phyloP scores from a whole-genome alignment of 768 basidiomycete genomes.

The Pleurotus citrinopileatus region DNA sequence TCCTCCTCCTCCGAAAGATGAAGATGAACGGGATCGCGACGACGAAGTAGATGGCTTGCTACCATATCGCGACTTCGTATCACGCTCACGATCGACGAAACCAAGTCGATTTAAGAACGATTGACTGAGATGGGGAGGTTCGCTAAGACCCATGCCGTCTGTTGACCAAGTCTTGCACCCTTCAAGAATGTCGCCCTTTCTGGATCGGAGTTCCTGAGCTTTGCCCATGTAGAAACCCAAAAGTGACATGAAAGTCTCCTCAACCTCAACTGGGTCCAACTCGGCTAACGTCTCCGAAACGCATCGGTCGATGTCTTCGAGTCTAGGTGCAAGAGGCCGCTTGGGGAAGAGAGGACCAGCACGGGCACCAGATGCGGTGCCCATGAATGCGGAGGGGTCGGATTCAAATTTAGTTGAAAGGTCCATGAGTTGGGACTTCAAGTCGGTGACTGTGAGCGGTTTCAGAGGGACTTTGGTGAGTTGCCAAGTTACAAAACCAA shows the following conservation, averaged over 20 bases:
- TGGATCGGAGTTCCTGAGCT: slow-evolving; percentile 42
- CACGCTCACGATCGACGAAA: slow-evolving; percentile 20
- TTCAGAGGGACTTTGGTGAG: slow-evolving; percentile 71
- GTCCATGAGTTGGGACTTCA: slow-evolving; percentile 40
- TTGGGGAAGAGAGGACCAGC: slow-evolving; percentile 13
- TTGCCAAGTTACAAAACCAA: slow-evolving; percentile 59
- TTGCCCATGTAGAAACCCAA: slow-evolving; percentile 72
- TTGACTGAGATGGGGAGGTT: slow-evolving; percentile 49
- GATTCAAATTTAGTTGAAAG: slow-evolving; percentile 50
- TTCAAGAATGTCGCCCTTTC: slow-evolving; percentile 41
- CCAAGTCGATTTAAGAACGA: slow-evolving; percentile 44
- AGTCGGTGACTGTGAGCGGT: slow-evolving; percentile 45
- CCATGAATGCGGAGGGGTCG: slow-evolving; percentile 30
- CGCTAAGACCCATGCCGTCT: slow-evolving; percentile 48
- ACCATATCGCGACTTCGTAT: too few relatives aligned
- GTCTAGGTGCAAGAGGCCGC: slow-evolving; percentile 13
- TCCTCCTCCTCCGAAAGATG: too few relatives aligned
- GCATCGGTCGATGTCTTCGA: slow-evolving; percentile 25
- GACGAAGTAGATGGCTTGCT: too few relatives aligned
- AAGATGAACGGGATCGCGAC: too few relatives aligned
- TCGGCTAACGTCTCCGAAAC: slow-evolving; percentile 27
- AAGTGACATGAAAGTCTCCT: slow-evolving; percentile 61
- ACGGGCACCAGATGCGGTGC: background rate
- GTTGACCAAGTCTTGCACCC: slow-evolving; percentile 63
- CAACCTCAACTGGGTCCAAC: slow-evolving; percentile 49